Percentiles rank a stretch among this genome's conserved stretches.
Evolutionary conservation across 305 asterid species (phyloP).

Genomic region (Coffea humblotiana): DNA sequence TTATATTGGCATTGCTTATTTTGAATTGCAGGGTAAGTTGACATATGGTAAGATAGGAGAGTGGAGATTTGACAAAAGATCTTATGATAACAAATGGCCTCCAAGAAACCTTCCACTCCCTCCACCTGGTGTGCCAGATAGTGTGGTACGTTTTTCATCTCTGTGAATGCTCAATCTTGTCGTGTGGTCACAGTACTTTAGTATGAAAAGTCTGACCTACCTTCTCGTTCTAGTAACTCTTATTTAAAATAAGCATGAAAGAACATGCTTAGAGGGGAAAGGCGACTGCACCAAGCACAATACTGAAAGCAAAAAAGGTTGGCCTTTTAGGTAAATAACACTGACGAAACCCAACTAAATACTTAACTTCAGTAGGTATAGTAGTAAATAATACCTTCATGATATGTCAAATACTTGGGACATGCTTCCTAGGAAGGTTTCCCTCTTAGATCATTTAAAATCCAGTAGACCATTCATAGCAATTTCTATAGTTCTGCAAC

Average conservation of each 20-base stretch:
- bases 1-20: neutral
- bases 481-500: neutral
- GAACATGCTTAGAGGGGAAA: neutral
- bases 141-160: conserved; percentile 61
- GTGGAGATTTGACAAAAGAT: conserved; percentile 96
- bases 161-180: neutral
- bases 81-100: conserved; percentile 60
- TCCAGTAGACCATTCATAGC: neutral
- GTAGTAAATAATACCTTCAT: neutral
- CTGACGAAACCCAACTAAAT: neutral
- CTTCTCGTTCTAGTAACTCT: neutral
- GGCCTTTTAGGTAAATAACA: neutral
- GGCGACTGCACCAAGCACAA: too few relatives aligned
- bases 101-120: conserved; percentile 86
- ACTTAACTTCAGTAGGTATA: neutral
- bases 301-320: neutral
- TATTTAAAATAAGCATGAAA: conserved; percentile 1
- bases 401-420: neutral
- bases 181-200: neutral
- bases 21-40: conserved; percentile 55
- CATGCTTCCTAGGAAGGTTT: neutral
- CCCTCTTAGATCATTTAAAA: neutral
- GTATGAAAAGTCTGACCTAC: neutral
- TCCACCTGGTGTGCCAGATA: conserved; percentile 90
- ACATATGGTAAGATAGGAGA: conserved; percentile 89